Conservation (phyloP, 1,284 basidiomycete genomes). For the Meripilus lineatus region DNA sequence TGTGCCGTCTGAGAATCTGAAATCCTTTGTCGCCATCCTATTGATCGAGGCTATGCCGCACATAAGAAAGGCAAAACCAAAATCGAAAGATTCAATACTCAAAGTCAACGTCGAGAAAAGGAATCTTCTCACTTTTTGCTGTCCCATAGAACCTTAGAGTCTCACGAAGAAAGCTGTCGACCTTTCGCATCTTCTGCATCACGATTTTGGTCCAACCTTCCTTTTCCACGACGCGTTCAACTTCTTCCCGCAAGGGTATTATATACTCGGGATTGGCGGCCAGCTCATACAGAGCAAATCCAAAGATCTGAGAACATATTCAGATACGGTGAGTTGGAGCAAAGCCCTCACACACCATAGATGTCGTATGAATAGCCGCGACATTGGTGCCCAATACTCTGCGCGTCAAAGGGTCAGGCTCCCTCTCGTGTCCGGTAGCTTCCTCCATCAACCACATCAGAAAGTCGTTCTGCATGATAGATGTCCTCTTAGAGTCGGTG, state of each 20-base stretch:
- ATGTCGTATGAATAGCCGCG: constrained; percentile 36
- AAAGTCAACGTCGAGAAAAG: constrained; percentile 17
- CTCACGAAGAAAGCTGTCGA: constrained; percentile 52
- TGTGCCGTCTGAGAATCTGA: constrained; percentile 36
- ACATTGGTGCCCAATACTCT: constrained; percentile 42
- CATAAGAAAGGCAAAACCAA: constrained; percentile 19
- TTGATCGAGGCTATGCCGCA: constrained; percentile 27
- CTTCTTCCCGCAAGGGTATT: constrained; percentile 40
- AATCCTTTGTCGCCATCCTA: constrained; percentile 25
- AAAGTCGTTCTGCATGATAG: constrained; percentile 15
- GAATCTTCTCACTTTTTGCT: constrained; percentile 18
- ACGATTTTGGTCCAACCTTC: constrained; percentile 43
- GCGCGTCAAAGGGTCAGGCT: constrained; percentile 27
- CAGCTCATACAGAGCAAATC: constrained; percentile 35
- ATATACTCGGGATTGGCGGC: constrained; percentile 37
- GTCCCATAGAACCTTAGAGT: constrained; percentile 33
- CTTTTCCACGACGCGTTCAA: constrained; percentile 28
- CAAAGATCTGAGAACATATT: constrained; percentile 26
- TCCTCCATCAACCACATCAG: constrained; percentile 9
- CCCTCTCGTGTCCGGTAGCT: constrained; percentile 26
- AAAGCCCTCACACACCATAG: constrained; percentile 33
- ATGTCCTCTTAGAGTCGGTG: constrained; percentile 7
- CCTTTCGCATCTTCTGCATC: constrained; percentile 39
- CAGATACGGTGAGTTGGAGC: neutral
- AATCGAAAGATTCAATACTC: constrained; percentile 13